Base-by-base conservation (phyloP, 2,329 filamentous ascomycete species). In the Alternaria dauci region DNA sequence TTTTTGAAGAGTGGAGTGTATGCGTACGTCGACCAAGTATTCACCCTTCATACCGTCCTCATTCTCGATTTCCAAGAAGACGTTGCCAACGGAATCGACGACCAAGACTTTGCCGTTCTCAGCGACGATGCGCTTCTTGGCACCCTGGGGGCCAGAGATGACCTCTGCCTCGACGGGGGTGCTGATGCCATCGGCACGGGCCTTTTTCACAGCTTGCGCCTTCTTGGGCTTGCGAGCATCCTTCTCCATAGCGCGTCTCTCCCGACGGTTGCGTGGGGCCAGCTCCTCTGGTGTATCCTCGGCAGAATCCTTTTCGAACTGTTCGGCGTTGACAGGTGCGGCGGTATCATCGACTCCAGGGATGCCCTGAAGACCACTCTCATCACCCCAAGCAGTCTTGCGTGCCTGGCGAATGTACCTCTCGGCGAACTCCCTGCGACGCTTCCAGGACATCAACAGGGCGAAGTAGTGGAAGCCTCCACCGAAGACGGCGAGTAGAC, bases 21-120 rank as follows among this genome's bases (percentile, higher is more conserved):
- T 25, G 9, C 47, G 86, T 81, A 97, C 89, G 77, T 99, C 94
- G 61, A 99, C 88, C 65, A 97, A 82, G 75, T 90, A 96, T 76
- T 97, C 92, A 68, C 91, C 87, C 32, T 88, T 86, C 56, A 91
- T 88, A 54, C 95, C 95, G 25, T 97, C 92, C 68, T 94, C 93
- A 52, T 93, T 92, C 71, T 92, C 87, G 75, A 96, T 92, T 79
- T 98, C 94, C n/a, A 99, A 84, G 75, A 92, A 99, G 12, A 99
- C 95, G 71, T 97, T 93, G 28, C 95, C 95, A 9, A 90, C 83
- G 0, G 92, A 92, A 79, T 99, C 94, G 4, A 99, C 95, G 57
- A 99, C 90, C 38, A 99, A 83, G 1, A 96, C 85, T 83, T 98
- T 99, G 68, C 95, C 95, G 72, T 99, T 99, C 83, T 97, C 91